Evolutionary conservation across 2,329 filamentous ascomycete species (phyloP), one percentile per base, ranked within the genome.

Genomic region (Pseudogymnoascus sp.): DNA sequence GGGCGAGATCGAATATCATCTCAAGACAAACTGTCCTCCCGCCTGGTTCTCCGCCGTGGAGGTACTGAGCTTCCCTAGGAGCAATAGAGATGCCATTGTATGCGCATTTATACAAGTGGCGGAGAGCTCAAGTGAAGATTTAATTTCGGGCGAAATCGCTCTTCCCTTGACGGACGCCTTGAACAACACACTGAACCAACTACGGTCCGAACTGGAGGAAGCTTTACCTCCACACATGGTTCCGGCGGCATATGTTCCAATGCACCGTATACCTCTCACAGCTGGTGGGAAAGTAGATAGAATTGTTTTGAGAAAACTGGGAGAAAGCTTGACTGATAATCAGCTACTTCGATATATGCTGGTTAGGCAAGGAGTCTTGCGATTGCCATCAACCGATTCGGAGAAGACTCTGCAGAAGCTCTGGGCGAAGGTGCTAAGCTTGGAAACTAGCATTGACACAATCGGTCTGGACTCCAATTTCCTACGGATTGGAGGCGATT

Each of bases 401-500:
- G 63, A 68, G 18, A 65, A 63, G 20, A 64, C 50, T 12, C 65
- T 75, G n/a, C 71, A 69, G 50, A 35, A 38, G 1, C 71, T 79
- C 14, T 80, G 76, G 73, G 71, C 74, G 1, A 68, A 72, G 16
- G 70, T 79, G 0, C 70, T 81, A 6, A 74, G 75, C 57, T 62
- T 77, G 2, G 61, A 71, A 0, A 63, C 69, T 0, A 67, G 68
- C 0, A 22, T 22, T 14, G 50, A 33, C 28, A 65, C 72, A 1
- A 67, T 75, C 25, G 67, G 70, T 0, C 60, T 69, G 0, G 69
- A 72, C 12, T 67, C 70, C 63, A 67, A 36, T 47, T 78, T 79
- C 57, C 69, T 77, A 12, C 65, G 66, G 4, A 66, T 78, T 0
- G 77, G 77, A 2, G 77, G 77, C 2, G 77, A 79, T 47, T 79